These are phyloP conservation scores for Samsoniella hepiali DNA, from an alignment of 2,329 filamentous ascomycete species.

Conservation along the genomic window DNA sequence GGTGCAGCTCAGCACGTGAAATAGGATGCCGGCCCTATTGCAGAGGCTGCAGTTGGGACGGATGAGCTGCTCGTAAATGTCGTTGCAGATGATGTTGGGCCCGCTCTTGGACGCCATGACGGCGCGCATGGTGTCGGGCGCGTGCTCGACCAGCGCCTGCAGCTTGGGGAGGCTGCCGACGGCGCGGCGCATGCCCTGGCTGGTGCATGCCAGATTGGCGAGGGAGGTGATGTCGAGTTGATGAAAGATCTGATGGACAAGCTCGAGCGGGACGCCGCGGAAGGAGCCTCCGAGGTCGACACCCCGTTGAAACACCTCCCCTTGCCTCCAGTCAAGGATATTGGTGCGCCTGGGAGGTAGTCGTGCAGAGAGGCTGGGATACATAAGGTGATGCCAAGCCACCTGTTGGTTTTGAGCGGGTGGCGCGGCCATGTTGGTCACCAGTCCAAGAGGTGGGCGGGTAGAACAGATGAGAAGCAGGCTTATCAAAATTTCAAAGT, in stretches of 20 bases:
- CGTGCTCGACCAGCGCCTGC: background rate
- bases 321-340: background rate
- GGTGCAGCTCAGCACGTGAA: background rate
- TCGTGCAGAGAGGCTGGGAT: background rate
- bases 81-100: background rate
- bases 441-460: no score
- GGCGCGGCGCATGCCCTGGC: background rate
- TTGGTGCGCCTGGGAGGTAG: rapidly evolving
- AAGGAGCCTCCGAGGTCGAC: background rate
- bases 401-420: no score
- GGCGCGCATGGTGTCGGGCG: background rate
- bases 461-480: no score
- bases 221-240: background rate
- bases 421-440: no score
- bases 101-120: background rate
- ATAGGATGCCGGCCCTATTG: background rate
- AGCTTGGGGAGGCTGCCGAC: background rate
- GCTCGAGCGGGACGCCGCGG: background rate
- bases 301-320: background rate
- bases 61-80: background rate
- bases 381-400: no score
- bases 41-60: background rate
- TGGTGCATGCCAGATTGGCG: background rate
- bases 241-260: background rate
- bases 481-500: no score